Evolutionary conservation across 306 rosid species (phyloP).

Genomic region (Corylus heterophylla): DNA sequence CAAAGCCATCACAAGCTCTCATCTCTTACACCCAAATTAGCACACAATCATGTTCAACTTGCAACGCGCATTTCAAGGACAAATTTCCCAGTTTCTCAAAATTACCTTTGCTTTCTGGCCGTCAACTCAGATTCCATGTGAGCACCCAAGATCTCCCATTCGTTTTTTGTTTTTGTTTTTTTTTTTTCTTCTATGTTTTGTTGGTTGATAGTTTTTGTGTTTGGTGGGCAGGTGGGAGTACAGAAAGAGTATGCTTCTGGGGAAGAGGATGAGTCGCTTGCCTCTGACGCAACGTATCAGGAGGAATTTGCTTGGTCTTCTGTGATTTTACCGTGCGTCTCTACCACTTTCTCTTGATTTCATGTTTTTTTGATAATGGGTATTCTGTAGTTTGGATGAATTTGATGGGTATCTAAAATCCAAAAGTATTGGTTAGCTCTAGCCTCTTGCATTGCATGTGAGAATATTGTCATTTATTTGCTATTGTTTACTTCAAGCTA

Average conservation of each 20-base stretch:
- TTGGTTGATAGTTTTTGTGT: constrained; percentile 2
- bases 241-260: constrained; percentile 56
- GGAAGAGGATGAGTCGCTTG: constrained; percentile 49
- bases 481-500: neutral
- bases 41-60: constrained; percentile 25
- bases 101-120: constrained; percentile 26
- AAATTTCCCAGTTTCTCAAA: constrained; percentile 27
- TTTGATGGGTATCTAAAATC: constrained; percentile 1
- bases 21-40: constrained; percentile 27
- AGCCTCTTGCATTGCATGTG: neutral
- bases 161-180: neutral
- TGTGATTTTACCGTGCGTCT: constrained; percentile 81
- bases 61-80: constrained; percentile 23
- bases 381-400: neutral
- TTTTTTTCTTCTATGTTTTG: constrained; percentile 32
- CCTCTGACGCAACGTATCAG: constrained; percentile 43
- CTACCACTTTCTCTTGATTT: constrained; percentile 5
- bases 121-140: constrained; percentile 46
- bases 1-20: constrained; percentile 30
- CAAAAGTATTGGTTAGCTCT: neutral
- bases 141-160: constrained; percentile 34
- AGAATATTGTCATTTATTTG: neutral
- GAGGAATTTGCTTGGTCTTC: constrained; percentile 79
- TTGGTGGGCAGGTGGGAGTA: constrained; percentile 59
- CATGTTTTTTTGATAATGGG: neutral